Evolutionary conservation across 805 yeast genomes (phyloP), one percentile per base, ranked within the genome.

Genomic region (Myxozyma udenii): DNA sequence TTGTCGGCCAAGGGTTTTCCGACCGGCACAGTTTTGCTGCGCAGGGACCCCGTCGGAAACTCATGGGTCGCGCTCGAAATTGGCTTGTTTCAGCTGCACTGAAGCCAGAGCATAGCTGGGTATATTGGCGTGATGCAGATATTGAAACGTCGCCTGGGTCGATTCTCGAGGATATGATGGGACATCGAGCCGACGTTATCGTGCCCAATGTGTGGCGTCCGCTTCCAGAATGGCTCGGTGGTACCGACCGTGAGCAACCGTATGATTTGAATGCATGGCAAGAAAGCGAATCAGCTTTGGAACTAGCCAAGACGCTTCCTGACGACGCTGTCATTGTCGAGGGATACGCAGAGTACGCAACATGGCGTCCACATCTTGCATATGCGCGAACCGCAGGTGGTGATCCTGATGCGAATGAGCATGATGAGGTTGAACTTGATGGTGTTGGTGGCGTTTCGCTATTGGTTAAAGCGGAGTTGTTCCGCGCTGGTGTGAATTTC

Each of bases 371-470:
- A 12, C 59, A 51, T 35, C 50, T 55, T 4, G 56, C 57, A 12
- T 55, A 52, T 44, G n/a, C 48, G 2, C 44, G 58, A 22, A 41
- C 48, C 9, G 16, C 28, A 16, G 23, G 24, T 21, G 49, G 41
- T 23, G 95, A 89, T 69, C 91, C 95, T 4, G 91, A 87, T 65
- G 52, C 35, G 19, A 44, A 48, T 26, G 18, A 25, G 12, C 38
- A 42, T 9, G 91, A 84, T 40, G 95, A 88, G 66, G 84, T 91
- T 85, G 90, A 84, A 51, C 74, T 91, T 57, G 98, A 91, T 69
- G 98, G 98, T 47, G 89, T 91, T 62, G 98, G 98, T 23, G 98
- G 98, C 60, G 98, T 91, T 40, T 87, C 96, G 0, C 89, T 93
- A 59, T 74, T 91, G 60, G 78, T 95, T 40, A 87, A 85, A 67